Evolutionary conservation across 805 yeast species (phyloP).

Genomic region (Metschnikowia cubensis): DNA sequence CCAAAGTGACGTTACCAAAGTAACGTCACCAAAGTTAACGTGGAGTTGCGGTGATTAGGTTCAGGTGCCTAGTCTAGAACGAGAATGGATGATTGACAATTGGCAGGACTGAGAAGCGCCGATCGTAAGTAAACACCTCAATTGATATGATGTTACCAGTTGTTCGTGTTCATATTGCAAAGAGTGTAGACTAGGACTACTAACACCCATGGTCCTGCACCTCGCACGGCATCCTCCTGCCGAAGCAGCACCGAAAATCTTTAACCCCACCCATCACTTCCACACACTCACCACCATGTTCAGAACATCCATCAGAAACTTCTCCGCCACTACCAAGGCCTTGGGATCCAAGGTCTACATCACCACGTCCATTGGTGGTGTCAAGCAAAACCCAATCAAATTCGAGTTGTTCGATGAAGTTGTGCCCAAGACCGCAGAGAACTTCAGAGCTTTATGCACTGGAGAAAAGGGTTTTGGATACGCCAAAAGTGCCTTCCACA

Average conservation of each 20-base stretch:
- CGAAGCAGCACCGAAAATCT: background rate
- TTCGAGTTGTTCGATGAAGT: conserved; percentile 19
- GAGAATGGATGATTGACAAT: background rate
- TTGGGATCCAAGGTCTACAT: conserved; percentile 54
- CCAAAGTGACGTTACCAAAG: background rate
- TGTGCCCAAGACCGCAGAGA: conserved; percentile 18
- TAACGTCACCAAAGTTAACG: too few species aligned
- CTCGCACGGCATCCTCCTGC: background rate
- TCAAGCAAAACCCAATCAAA: conserved; percentile 20
- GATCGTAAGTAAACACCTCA: background rate
- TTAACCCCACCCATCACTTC: background rate
- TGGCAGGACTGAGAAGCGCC: background rate
- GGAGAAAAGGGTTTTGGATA: conserved; percentile 20
- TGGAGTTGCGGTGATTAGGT: background rate
- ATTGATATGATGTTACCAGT: background rate
- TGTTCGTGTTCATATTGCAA: background rate
- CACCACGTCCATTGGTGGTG: conserved; percentile 47
- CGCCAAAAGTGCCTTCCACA: conserved; percentile 16
- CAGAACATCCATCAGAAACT: conserved; percentile 38
- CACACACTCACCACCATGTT: conserved; percentile 15
- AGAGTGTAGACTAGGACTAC: background rate
- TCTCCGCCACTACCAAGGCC: conserved; percentile 44
- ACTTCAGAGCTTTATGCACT: conserved; percentile 18
- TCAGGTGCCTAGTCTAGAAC: background rate
- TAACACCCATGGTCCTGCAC: background rate